These are phyloP conservation scores for Colletotrichum australisinense DNA, from an alignment of 2,329 filamentous ascomycete species.

Conservation along the genomic window DNA sequence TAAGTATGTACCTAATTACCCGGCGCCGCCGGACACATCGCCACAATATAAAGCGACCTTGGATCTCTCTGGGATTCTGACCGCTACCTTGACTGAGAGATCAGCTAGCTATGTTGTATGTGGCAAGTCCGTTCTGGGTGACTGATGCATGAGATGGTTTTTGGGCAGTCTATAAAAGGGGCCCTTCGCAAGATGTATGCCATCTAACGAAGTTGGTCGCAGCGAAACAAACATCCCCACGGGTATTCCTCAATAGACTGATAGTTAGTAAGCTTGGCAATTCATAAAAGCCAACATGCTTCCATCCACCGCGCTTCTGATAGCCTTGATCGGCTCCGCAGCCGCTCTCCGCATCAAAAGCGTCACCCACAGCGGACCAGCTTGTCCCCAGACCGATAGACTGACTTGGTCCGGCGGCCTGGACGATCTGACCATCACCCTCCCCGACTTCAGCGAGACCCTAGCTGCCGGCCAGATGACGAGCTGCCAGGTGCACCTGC, in stretches of 20 bases:
- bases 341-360: conserved; percentile 10
- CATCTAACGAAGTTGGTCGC: background rate
- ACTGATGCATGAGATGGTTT: background rate
- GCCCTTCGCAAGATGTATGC: background rate
- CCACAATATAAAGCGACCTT: background rate
- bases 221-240: background rate
- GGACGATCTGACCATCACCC: conserved; percentile 48
- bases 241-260: background rate
- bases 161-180: background rate
- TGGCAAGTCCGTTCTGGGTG: background rate
- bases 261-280: background rate
- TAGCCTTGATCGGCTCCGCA: background rate
- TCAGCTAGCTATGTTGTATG: background rate
- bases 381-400: conserved; percentile 19
- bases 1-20: conserved; percentile 20
- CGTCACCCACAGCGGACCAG: conserved; percentile 27
- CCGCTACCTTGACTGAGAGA: background rate
- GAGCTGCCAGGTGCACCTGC: conserved; percentile 30
- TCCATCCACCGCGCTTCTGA: background rate
- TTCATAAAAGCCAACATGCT: background rate
- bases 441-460: conserved; percentile 51
- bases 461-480: conserved; percentile 47
- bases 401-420: conserved; percentile 35
- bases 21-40: background rate
- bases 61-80: background rate